Evolutionary conservation across 2,329 filamentous ascomycete genomes (phyloP).

Genomic region (Metarhizium robertsii): DNA sequence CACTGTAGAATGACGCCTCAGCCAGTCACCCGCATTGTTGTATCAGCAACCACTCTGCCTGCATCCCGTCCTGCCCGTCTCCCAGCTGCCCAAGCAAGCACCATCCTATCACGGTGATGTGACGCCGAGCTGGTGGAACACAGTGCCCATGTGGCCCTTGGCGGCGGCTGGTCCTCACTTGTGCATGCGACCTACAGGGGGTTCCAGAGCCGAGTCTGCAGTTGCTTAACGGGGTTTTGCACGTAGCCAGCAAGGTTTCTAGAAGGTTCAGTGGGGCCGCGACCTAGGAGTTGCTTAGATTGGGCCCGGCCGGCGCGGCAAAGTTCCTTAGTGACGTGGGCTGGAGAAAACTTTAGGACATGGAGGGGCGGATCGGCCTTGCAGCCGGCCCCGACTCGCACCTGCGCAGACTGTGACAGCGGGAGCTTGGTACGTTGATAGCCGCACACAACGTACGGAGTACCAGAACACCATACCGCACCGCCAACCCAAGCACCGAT

Average conservation of each 20-base stretch:
- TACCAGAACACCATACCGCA: too few species aligned
- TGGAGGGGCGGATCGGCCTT: background rate
- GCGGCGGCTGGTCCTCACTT: background rate
- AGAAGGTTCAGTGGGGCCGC: slow-evolving; percentile 36
- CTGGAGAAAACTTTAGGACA: background rate
- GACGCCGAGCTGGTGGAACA: background rate
- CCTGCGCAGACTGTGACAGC: background rate
- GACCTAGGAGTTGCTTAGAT: background rate
- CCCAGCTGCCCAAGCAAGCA: background rate
- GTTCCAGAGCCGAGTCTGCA: background rate
- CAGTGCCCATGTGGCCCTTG: background rate
- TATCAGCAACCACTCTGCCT: slow-evolving; percentile 4
- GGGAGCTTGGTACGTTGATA: background rate
- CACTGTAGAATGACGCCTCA: background rate
- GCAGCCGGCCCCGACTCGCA: background rate
- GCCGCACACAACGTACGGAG: too few species aligned
- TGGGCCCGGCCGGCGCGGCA: background rate
- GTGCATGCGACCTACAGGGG: slow-evolving; percentile 1
- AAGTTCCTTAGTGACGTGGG: slow-evolving; percentile 1
- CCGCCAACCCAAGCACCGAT: too few species aligned
- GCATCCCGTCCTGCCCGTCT: background rate
- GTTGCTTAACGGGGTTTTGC: slow-evolving; percentile 20
- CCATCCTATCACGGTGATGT: slow-evolving; percentile 1
- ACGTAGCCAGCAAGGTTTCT: slow-evolving; percentile 27
- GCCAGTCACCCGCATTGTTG: slow-evolving; percentile 4